Evolutionary conservation across 1,284 basidiomycete species (phyloP).

Genomic region (Cryptococcus sp.): DNA sequence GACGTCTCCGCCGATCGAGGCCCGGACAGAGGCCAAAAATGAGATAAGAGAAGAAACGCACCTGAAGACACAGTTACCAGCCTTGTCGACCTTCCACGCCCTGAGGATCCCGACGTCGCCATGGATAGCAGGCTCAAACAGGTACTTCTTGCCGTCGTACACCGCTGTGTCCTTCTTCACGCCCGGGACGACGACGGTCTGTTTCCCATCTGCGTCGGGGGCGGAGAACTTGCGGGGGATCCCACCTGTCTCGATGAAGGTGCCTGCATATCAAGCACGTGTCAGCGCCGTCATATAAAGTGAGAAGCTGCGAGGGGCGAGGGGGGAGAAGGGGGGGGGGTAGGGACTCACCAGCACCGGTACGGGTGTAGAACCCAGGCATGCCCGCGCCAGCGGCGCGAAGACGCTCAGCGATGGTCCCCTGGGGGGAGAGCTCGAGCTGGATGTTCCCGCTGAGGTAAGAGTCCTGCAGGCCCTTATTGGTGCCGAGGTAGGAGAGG

Average conservation of each 20-base stretch:
- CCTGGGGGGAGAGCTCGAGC: conserved; percentile 86
- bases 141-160: conserved; percentile 76
- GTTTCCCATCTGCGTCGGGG: conserved; percentile 35
- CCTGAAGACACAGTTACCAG: conserved; percentile 81
- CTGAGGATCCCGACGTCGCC: conserved; percentile 86
- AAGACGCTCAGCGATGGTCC: conserved; percentile 85
- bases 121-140: conserved; percentile 81
- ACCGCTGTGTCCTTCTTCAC: conserved; percentile 73
- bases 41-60: conserved; percentile 44
- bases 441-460: conserved; percentile 79
- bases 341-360: conserved; percentile 65
- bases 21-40: no score
- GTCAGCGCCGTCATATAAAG: not conserved
- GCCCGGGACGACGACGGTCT: conserved; percentile 61
- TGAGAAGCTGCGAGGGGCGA: not conserved
- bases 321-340: not conserved
- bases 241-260: conserved; percentile 67
- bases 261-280: conserved; percentile 41
- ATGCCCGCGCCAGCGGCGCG: conserved; percentile 91
- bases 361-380: conserved; percentile 93
- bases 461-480: conserved; percentile 54
- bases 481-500: conserved; percentile 75
- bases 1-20: no score
- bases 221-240: conserved; percentile 57
- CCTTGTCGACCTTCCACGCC: conserved; percentile 94